Conservation (phyloP, 1,284 basidiomycete genomes). For the Ustilago trichophora region DNA sequence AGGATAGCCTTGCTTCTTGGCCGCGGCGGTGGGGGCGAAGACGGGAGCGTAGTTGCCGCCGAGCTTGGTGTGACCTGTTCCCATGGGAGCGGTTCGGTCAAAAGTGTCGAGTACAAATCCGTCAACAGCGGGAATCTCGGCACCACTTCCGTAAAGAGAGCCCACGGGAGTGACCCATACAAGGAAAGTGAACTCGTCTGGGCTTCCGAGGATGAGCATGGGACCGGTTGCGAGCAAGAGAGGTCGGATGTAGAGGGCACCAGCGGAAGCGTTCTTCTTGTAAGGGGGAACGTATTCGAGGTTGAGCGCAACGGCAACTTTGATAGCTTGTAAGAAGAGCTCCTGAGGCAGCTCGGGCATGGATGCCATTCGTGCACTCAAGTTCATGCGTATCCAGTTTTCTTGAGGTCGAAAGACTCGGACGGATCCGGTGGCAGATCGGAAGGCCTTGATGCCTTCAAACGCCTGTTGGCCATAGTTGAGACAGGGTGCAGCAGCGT, state of each 20-base stretch:
- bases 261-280: conserved; percentile 53
- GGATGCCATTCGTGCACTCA: conserved; percentile 60
- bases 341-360: conserved; percentile 61
- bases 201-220: conserved; percentile 59
- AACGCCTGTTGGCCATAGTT: conserved; percentile 67
- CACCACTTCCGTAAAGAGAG: conserved; percentile 64
- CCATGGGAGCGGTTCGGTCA: conserved; percentile 65
- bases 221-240: conserved; percentile 63
- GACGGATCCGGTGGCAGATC: conserved; percentile 51
- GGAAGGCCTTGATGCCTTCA: conserved; percentile 66
- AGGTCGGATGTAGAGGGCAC: conserved; percentile 61
- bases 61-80: conserved; percentile 64
- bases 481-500: conserved; percentile 63
- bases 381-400: conserved; percentile 62
- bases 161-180: conserved; percentile 66
- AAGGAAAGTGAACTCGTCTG: conserved; percentile 65
- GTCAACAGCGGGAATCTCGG: conserved; percentile 64
- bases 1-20: conserved; percentile 65
- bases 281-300: conserved; percentile 66
- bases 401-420: conserved; percentile 67
- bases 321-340: conserved; percentile 58
- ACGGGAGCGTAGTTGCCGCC: conserved; percentile 67
- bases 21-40: conserved; percentile 56
- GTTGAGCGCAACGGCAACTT: conserved; percentile 64
- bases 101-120: conserved; percentile 65